phyloP scores from a whole-genome alignment of 352 stramenopile species.

The Globisporangium rhizosaccharum region DNA sequence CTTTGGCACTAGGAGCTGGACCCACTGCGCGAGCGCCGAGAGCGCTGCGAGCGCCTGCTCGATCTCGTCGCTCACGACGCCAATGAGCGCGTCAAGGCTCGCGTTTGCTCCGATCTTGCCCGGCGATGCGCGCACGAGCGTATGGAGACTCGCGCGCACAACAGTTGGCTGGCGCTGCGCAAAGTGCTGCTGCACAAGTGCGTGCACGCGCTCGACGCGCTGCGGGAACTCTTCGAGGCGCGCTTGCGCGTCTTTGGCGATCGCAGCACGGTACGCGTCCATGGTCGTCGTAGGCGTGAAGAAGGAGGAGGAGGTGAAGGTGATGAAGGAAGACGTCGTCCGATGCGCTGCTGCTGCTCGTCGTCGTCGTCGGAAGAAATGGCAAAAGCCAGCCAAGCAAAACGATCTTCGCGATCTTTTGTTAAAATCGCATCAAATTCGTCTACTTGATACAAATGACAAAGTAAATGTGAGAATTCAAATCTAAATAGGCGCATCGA shows the following conservation, averaged over 20 bases:
- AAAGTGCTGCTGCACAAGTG: conserved; percentile 43
- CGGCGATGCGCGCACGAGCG: conserved; percentile 24
- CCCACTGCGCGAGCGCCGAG: conserved; percentile 61
- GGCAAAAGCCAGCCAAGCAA: too few relatives aligned
- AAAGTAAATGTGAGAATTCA: too few relatives aligned
- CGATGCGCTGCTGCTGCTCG: background rate
- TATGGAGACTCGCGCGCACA: conserved; percentile 30
- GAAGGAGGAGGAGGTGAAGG: background rate
- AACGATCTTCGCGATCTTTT: background rate
- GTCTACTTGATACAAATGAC: too few relatives aligned
- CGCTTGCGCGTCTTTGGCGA: conserved; percentile 31
- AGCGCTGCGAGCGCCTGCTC: conserved; percentile 37
- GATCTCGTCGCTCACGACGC: conserved; percentile 49
- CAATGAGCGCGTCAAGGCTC: conserved; percentile 33
- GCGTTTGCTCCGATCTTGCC: conserved; percentile 32
- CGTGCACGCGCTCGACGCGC: conserved; percentile 35
- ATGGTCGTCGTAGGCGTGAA: conserved; percentile 14
- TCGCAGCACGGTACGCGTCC: conserved; percentile 43
- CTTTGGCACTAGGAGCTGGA: conserved; percentile 68
- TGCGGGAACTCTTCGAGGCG: conserved; percentile 47
- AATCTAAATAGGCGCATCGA: too few relatives aligned
- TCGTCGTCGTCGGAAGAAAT: background rate
- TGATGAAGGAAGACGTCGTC: background rate
- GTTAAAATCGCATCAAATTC: too few relatives aligned
- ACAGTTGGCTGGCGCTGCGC: conserved; percentile 32